Conservation (phyloP, 441 rosid species). For the Populus trichocarpa region DNA sequence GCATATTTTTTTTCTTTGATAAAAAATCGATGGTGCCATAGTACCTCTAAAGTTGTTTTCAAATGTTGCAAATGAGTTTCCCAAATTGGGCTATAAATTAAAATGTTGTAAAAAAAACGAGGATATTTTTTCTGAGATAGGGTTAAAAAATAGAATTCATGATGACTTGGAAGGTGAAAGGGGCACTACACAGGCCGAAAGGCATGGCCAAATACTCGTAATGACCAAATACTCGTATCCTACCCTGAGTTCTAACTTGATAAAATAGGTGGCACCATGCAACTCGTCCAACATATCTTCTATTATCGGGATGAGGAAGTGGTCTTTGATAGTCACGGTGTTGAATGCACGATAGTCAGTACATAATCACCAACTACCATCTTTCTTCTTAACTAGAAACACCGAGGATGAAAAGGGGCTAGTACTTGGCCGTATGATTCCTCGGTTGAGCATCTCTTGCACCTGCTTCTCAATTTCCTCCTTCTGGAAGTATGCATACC, state of each 20-base stretch:
- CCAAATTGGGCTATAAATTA: no score
- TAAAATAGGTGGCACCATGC: background rate
- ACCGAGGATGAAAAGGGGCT: background rate
- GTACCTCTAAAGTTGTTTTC: no score
- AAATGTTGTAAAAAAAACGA: no score
- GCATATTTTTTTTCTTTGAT: no score
- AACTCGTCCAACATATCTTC: background rate
- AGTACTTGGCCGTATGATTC: background rate
- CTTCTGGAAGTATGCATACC: background rate
- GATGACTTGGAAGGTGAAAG: background rate
- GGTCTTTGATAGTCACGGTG: background rate
- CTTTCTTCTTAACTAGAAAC: background rate
- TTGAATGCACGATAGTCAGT: background rate
- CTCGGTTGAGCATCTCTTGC: background rate
- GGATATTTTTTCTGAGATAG: no score
- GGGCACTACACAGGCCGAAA: background rate
- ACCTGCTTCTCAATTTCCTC: background rate
- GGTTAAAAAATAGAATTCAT: no score
- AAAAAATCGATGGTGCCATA: no score
- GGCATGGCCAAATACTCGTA: background rate
- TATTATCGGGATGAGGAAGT: background rate
- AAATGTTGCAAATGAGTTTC: no score
- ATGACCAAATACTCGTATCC: background rate
- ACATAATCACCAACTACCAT: rapidly evolving
- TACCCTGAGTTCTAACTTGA: background rate